Percentiles rank a stretch among this genome's conserved stretches.
Conservation (phyloP, 495 filamentous ascomycete species). For the Parathielavia appendiculata region DNA sequence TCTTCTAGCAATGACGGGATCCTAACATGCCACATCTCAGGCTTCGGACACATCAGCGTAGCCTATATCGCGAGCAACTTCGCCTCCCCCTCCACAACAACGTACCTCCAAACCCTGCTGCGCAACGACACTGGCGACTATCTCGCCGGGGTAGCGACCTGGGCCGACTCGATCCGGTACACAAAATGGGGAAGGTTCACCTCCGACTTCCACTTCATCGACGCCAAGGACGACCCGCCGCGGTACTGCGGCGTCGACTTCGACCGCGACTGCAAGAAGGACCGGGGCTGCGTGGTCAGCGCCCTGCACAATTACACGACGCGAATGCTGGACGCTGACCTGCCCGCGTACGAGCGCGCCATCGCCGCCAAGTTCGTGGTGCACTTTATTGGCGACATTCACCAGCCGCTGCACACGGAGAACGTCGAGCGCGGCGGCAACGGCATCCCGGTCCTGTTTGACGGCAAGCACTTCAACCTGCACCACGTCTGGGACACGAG, state of each 20-base stretch:
- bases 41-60: slow-evolving; percentile 57
- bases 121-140: slow-evolving; percentile 47
- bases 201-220: slow-evolving; percentile 64
- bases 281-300: slow-evolving; percentile 55
- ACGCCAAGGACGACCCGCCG: slow-evolving; percentile 62
- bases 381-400: slow-evolving; percentile 62
- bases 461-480: slow-evolving; percentile 45
- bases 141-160: slow-evolving; percentile 56
- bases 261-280: slow-evolving; percentile 54
- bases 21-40: slow-evolving; percentile 19
- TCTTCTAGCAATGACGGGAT: background rate
- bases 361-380: slow-evolving; percentile 59
- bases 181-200: slow-evolving; percentile 53
- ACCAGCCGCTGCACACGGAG: slow-evolving; percentile 62
- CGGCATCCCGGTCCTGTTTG: slow-evolving; percentile 53
- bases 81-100: slow-evolving; percentile 36
- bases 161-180: slow-evolving; percentile 60
- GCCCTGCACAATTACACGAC: slow-evolving; percentile 57
- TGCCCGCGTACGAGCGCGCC: slow-evolving; percentile 37
- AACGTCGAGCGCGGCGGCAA: slow-evolving; percentile 57
- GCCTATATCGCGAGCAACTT: slow-evolving; percentile 49
- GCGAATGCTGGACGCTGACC: slow-evolving; percentile 42
- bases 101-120: slow-evolving; percentile 42
- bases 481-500: slow-evolving; percentile 60
- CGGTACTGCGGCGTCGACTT: slow-evolving; percentile 54